Conservation (phyloP, 148 eudicot genomes). For the Bassia scoparia region DNA sequence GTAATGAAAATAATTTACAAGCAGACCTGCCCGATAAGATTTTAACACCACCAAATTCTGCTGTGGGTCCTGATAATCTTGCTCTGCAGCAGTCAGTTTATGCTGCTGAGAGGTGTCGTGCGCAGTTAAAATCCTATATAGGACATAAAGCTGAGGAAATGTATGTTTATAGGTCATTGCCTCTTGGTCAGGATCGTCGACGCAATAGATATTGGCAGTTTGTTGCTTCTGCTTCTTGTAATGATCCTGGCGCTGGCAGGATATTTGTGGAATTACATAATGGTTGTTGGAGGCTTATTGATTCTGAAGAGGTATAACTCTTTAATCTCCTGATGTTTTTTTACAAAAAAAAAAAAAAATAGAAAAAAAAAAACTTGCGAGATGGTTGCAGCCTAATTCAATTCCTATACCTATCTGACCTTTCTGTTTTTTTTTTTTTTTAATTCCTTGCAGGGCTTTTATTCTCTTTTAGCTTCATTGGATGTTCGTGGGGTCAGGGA, state of each 20-base stretch:
- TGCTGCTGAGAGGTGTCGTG: conserved; percentile 66
- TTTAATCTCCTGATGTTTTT: background rate
- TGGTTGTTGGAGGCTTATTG: conserved; percentile 85
- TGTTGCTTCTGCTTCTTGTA: conserved; percentile 56
- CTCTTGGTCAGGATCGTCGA: conserved; percentile 90
- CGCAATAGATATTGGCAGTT: conserved; percentile 90
- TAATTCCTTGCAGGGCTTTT: conserved; percentile 56
- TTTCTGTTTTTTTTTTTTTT: background rate
- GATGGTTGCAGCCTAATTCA: background rate
- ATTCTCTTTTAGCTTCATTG: conserved; percentile 64
- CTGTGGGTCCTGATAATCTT: conserved; percentile 46
- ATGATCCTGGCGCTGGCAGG: conserved; percentile 86
- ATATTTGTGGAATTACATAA: conserved; percentile 65
- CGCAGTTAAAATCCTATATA: conserved; percentile 69
- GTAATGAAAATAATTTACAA: conserved; percentile 28
- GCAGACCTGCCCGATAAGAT: conserved; percentile 38
- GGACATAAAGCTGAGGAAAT: conserved; percentile 80
- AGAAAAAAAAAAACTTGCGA: background rate
- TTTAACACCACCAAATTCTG: conserved; percentile 33
- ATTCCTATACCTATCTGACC: background rate
- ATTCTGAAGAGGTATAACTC: conserved; percentile 64
- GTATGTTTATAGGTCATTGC: conserved; percentile 85
- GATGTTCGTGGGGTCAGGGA: conserved; percentile 83
- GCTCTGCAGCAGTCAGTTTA: conserved; percentile 50
- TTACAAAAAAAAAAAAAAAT: no score